These are phyloP conservation scores for Takakia lepidozioides DNA, from an alignment of 225 moss, liverwort and hornwort genomes.

Conservation along the genomic window DNA sequence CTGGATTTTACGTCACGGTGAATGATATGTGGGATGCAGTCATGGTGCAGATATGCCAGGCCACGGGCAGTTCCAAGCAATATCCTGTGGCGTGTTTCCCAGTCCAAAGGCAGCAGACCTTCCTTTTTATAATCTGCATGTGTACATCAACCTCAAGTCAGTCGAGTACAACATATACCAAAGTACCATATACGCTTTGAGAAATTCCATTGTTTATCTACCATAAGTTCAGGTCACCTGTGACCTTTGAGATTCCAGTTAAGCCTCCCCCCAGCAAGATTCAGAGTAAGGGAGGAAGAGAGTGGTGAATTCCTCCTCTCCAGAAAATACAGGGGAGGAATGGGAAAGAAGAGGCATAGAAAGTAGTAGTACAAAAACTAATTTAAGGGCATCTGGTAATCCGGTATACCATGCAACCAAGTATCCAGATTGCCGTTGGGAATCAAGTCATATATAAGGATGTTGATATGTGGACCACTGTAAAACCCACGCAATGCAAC, in stretches of 20 bases:
- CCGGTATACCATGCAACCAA: slow-evolving; percentile 57
- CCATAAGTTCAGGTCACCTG: neutral
- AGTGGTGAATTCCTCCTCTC: too few species aligned
- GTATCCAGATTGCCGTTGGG: slow-evolving; percentile 68
- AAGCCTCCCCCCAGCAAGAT: too few species aligned
- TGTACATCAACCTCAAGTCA: neutral
- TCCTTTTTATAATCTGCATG: slow-evolving; percentile 41
- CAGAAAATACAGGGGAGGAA: too few species aligned
- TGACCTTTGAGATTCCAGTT: too few species aligned
- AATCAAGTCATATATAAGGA: slow-evolving; percentile 77
- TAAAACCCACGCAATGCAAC: slow-evolving; percentile 84
- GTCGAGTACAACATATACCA: too few species aligned
- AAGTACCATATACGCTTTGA: too few species aligned
- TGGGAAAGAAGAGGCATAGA: neutral
- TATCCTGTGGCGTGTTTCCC: slow-evolving; percentile 60
- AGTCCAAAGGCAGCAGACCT: slow-evolving; percentile 49
- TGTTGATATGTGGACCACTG: slow-evolving; percentile 66
- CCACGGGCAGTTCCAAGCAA: slow-evolving; percentile 64
- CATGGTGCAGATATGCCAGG: slow-evolving; percentile 77
- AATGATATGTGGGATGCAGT: slow-evolving; percentile 79
- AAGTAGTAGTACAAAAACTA: slow-evolving; percentile 1
- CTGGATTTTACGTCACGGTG: slow-evolving; percentile 91
- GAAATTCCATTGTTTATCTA: too few species aligned
- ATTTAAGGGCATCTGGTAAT: neutral
- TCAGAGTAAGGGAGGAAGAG: too few species aligned